Base-by-base conservation (phyloP, 495 filamentous ascomycete genomes). In the Podospora pseudocomata region DNA sequence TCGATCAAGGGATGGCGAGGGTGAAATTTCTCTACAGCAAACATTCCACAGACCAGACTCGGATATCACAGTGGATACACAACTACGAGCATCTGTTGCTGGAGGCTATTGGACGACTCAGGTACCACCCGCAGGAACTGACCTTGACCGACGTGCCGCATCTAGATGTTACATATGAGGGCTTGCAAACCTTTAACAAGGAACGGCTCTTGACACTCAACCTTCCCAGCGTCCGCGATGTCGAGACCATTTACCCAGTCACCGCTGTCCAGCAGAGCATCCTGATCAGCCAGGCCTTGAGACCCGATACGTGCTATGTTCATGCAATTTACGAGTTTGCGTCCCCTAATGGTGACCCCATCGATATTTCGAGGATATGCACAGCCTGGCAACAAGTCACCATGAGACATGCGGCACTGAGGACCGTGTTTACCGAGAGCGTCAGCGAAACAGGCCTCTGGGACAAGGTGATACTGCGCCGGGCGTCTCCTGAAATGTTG, bases 261-360 rank as follows among this genome's bases (percentile, higher is more conserved):
- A 88, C 89, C 7, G 84, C 85, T 2, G 87, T 90, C 73, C 90
- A 92, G 70, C 84, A 90, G 70, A 89, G 85, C 44, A 85, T 92
- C 20, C 72, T 92, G 9, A 83, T 90, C 49, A 87, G 86, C 63
- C 86, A 85, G 13, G 78, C 83, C 28, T 79, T 86, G 39, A 78
- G 87, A 58, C 82, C 82, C 16, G 85, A 84, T 5, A 80, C 86
- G 58, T 91, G 89, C 70, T 86, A 86, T 19, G 80, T 87, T 4
- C 83, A 88, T 65, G 85, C 83, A 61, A 88, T 88, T 0, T 89
- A 87, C 67, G 85, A 89, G 66, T 82, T 91, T 28, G 82, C 77
- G 7, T 75, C 74, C 3, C 73, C 76, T 9, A 78, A 71, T 63
- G 79, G 76, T 44, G 74, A 74, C 18, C 70, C 77, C 0, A 73